A percentile compares a stretch with the other conserved stretches of the same genome.
Evolutionary conservation across 768 basidiomycete genomes (phyloP).

Genomic region (Austroboletus eburneus): DNA sequence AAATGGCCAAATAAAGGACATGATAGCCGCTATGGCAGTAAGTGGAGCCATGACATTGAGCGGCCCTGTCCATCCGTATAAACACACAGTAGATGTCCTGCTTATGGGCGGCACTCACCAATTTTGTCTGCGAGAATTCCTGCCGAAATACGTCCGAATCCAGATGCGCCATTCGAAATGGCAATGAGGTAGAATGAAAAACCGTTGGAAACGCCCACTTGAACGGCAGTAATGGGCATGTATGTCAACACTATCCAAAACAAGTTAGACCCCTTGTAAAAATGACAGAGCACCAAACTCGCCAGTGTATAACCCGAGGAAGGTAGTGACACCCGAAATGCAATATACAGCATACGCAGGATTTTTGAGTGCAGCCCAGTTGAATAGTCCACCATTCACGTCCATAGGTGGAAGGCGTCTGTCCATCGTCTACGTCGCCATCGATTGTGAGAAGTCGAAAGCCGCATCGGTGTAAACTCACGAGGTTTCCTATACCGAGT

Average conservation of each 20-base stretch:
- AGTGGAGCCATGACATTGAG: conserved; percentile 69
- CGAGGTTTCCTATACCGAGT: conserved; percentile 53
- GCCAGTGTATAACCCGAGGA: conserved; percentile 71
- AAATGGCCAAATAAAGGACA: conserved; percentile 74
- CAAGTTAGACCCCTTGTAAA: background rate
- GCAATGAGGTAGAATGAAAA: conserved; percentile 64
- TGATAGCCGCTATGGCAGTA: conserved; percentile 47
- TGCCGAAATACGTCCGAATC: conserved; percentile 53
- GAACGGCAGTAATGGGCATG: conserved; percentile 53
- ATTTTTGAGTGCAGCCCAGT: conserved; percentile 45
- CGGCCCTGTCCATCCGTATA: conserved; percentile 38
- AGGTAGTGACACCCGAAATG: conserved; percentile 48
- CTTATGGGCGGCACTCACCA: conserved; percentile 33
- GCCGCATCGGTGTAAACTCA: conserved; percentile 18
- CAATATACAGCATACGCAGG: conserved; percentile 54
- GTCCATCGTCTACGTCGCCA: conserved; percentile 24
- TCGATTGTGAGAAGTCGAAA: background rate
- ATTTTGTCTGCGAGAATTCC: conserved; percentile 53
- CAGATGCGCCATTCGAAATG: conserved; percentile 63
- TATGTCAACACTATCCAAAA: conserved; percentile 55
- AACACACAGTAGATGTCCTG: background rate
- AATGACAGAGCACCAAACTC: conserved; percentile 10
- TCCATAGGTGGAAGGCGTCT: conserved; percentile 54
- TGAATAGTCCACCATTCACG: conserved; percentile 56
- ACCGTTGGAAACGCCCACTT: conserved; percentile 43